Base-by-base conservation (phyloP, 345 rosid species). In the Triadica sebifera region DNA sequence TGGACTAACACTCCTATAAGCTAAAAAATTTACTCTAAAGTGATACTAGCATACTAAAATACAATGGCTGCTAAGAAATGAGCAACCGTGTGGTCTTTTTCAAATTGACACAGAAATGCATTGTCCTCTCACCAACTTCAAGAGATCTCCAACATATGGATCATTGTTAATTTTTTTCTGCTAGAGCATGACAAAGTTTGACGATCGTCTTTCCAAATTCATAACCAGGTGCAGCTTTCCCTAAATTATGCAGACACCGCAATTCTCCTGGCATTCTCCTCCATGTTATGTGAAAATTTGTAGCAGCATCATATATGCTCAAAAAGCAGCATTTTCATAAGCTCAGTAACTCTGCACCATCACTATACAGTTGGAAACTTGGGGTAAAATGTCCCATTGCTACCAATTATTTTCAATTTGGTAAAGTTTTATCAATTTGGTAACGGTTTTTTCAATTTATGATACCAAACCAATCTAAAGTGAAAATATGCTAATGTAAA, bases 201-300 rank as follows among this genome's bases (percentile, higher is more conserved):
- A 85, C 83, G 22, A 85, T 74, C 73, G 81, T 83, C 77, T 77
- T 85, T 65, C 86, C 88, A 39, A 77, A 64, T 72, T 83, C 83
- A 77, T 85, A 85, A 55, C 88, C 88, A 46, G 88, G 88, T 25
- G 88, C 88, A 62, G 88, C 88, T 79, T 83, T 85, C 39, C 88
- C 86, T 60, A 85, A 68, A 85, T 65, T 45, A 85, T 85, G 83
- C 86, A 83, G 66, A 85, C 86, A 45, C 88, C 73, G 83, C 86
- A 20, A 76, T 81, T 67, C 45, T 81, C 76, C 80, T 83, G 56
- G 79, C 85, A 64, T 70, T 77, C 64, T 76, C 66, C 52, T 81
- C 75, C 88, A 85, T 85, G 63, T 82, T 79, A 84, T 84, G 77
- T 59, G 34, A 43, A 65, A 66, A 58, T 25, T 34, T 24, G 69